These are phyloP conservation scores for Zygotorulaspora florentina DNA, from an alignment of 805 yeast species.

Conservation along the genomic window DNA sequence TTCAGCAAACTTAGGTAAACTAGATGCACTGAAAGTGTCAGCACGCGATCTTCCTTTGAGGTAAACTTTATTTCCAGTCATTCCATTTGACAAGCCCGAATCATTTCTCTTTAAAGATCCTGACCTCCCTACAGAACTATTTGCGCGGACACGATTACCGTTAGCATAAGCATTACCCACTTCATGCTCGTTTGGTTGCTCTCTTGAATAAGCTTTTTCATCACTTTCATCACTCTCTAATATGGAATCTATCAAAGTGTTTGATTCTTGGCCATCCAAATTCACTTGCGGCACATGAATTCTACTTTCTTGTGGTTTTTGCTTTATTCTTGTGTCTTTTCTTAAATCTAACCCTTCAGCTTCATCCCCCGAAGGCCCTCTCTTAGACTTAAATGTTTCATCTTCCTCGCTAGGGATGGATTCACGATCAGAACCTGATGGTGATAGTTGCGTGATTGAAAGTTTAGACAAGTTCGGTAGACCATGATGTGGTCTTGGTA, in stretches of 20 bases:
- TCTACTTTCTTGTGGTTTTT: slow-evolving; percentile 6
- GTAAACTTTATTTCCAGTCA: slow-evolving; percentile 8
- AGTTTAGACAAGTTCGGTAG: slow-evolving; percentile 21
- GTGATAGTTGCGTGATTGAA: slow-evolving; percentile 15
- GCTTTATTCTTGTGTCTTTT: slow-evolving; percentile 5
- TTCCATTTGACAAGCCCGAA: slow-evolving; percentile 7
- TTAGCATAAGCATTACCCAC: not conserved
- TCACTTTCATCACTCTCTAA: slow-evolving; percentile 8
- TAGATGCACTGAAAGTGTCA: slow-evolving; percentile 26
- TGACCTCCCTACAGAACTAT: slow-evolving; percentile 6
- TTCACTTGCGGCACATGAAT: slow-evolving; percentile 5
- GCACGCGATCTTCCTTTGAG: slow-evolving; percentile 21
- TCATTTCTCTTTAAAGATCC: slow-evolving; percentile 9
- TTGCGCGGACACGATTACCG: slow-evolving; percentile 4
- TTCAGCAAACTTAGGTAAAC: slow-evolving; percentile 14
- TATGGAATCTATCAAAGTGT: slow-evolving; percentile 10
- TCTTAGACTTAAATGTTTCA: slow-evolving; percentile 1
- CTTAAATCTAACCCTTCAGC: slow-evolving; percentile 7
- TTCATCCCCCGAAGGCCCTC: not conserved
- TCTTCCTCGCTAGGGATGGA: slow-evolving; percentile 25
- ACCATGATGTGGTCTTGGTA: slow-evolving; percentile 12
- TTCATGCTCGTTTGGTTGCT: not conserved
- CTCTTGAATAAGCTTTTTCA: not conserved
- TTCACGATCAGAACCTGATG: slow-evolving; percentile 12
- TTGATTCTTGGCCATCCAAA: slow-evolving; percentile 2